A percentile compares a stretch with the other conserved stretches of the same genome.
Evolutionary conservation across 352 stramenopile genomes (phyloP).

Genomic region (Phytophthora syringae): DNA sequence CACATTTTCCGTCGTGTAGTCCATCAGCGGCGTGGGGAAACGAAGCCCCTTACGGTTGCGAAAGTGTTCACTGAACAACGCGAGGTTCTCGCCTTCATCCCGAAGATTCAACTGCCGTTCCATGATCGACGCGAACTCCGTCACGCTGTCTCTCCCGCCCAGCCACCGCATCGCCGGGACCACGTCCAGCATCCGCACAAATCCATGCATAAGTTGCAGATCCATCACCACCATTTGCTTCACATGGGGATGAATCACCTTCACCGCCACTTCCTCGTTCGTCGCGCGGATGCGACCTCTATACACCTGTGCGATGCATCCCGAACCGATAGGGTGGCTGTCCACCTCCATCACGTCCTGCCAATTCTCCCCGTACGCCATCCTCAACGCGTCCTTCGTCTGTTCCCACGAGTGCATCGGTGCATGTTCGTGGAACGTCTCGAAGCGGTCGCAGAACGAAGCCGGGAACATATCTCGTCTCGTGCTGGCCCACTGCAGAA

Average conservation of each 20-base stretch:
- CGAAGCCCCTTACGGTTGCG: slow-evolving; percentile 56
- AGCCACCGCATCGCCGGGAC: slow-evolving; percentile 73
- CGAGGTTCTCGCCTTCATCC: slow-evolving; percentile 90
- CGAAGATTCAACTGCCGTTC: slow-evolving; percentile 91
- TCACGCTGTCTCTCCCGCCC: slow-evolving; percentile 78
- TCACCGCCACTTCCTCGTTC: slow-evolving; percentile 87
- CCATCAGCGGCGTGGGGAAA: slow-evolving; percentile 80
- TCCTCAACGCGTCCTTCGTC: slow-evolving; percentile 79
- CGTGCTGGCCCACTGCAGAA: slow-evolving; percentile 95
- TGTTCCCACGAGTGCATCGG: slow-evolving; percentile 89
- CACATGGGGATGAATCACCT: slow-evolving; percentile 94
- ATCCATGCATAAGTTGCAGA: slow-evolving; percentile 76
- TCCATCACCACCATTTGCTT: slow-evolving; percentile 89
- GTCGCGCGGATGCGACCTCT: slow-evolving; percentile 71
- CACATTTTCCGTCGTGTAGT: slow-evolving; percentile 81
- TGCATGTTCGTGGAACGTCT: slow-evolving; percentile 89
- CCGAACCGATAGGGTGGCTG: slow-evolving; percentile 83
- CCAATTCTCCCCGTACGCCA: slow-evolving; percentile 91
- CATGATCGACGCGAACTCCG: slow-evolving; percentile 90
- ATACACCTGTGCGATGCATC: slow-evolving; percentile 96
- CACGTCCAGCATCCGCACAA: slow-evolving; percentile 69
- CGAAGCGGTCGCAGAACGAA: slow-evolving; percentile 91
- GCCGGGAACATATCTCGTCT: slow-evolving; percentile 94
- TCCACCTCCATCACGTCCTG: slow-evolving; percentile 59
- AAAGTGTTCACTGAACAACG: slow-evolving; percentile 84